A percentile compares a stretch with the other conserved stretches of the same genome.
phyloP scores from a whole-genome alignment of 495 filamentous ascomycete genomes.

The Hypoxylon fuscum region DNA sequence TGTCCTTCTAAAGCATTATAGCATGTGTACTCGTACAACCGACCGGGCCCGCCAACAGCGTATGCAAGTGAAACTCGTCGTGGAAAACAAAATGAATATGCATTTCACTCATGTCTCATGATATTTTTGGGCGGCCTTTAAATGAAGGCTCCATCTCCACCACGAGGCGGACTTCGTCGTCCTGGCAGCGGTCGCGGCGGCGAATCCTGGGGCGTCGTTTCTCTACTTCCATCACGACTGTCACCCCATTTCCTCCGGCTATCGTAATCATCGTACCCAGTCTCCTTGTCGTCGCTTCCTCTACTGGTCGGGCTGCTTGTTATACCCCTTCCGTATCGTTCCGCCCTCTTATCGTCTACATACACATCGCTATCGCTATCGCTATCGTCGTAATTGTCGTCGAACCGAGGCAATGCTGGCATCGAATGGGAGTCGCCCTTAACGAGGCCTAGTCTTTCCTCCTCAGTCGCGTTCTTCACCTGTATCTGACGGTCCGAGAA shows the following conservation, averaged over 20 bases:
- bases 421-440: constrained; percentile 70
- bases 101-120: constrained; percentile 44
- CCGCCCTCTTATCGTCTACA: constrained; percentile 46
- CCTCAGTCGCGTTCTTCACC: constrained; percentile 74
- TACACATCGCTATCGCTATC: constrained; percentile 45
- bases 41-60: constrained; percentile 6
- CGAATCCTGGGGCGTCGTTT: constrained; percentile 24
- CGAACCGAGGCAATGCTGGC: constrained; percentile 51
- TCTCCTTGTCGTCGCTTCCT: constrained; percentile 32
- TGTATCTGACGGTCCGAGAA: constrained; percentile 53
- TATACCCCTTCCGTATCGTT: constrained; percentile 53
- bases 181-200: constrained; percentile 39
- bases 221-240: constrained; percentile 30
- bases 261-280: constrained; percentile 32
- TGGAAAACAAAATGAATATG: constrained; percentile 36
- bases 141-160: constrained; percentile 39
- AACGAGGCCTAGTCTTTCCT: constrained; percentile 88
- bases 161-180: constrained; percentile 29
- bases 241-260: constrained; percentile 36
- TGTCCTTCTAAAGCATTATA: constrained; percentile 10
- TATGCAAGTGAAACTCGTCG: constrained; percentile 24
- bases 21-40: constrained; percentile 26
- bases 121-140: constrained; percentile 17
- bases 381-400: constrained; percentile 44
- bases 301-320: constrained; percentile 44